phyloP scores from a whole-genome alignment of 192 early-diverging fungal species.

The Allomyces macrogynus region DNA sequence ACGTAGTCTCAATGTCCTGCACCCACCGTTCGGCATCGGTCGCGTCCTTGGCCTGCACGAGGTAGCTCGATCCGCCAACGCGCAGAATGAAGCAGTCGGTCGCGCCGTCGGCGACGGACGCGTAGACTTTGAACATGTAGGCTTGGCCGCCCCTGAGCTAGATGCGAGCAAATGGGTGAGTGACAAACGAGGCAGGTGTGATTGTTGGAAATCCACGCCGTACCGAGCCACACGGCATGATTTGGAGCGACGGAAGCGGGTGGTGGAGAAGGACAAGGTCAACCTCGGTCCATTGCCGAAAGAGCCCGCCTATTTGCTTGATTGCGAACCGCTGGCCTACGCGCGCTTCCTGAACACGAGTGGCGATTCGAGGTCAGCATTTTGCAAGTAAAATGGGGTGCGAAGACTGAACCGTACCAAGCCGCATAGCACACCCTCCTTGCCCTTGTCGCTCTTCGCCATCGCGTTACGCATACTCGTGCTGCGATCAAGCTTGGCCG shows the following conservation, averaged over 20 bases:
- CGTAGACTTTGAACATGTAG: not conserved
- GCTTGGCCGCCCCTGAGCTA: not conserved
- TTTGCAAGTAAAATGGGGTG: too few species aligned
- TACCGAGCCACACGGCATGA: not conserved
- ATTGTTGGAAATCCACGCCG: too few species aligned
- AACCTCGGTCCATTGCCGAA: not conserved
- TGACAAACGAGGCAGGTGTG: not conserved
- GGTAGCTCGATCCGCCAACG: not conserved
- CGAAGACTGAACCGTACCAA: not conserved
- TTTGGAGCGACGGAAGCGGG: not conserved
- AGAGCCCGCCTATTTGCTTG: not conserved
- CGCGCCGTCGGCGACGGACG: not conserved
- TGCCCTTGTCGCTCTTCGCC: not conserved
- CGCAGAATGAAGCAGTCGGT: not conserved
- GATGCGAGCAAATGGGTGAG: not conserved
- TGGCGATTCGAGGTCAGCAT: too few species aligned
- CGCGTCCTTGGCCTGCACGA: not conserved
- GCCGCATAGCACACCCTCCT: not conserved
- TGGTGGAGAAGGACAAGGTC: not conserved
- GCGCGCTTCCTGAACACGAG: too few species aligned
- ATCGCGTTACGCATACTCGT: not conserved
- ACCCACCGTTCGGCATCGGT: not conserved
- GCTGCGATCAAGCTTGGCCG: not conserved
- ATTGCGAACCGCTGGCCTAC: not conserved
- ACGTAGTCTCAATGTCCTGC: not conserved